phyloP scores from a whole-genome alignment of 73 alveolate genomes.

The Tetrahymena malaccensis region DNA sequence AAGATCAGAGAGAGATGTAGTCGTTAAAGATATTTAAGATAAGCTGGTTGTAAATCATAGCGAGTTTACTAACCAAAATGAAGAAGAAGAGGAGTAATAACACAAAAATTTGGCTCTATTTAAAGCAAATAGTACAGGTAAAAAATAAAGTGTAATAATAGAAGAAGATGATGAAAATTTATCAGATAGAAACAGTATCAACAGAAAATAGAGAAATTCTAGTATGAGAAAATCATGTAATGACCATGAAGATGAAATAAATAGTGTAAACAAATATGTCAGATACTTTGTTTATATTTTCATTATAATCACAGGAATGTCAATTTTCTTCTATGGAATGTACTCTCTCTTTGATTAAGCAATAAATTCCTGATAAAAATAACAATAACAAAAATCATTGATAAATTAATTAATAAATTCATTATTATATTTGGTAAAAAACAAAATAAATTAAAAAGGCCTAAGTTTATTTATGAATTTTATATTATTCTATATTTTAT shows the following conservation, averaged over 20 bases:
- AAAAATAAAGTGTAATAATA: background rate
- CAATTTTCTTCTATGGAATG: background rate
- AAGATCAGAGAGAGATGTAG: background rate
- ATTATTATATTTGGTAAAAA: too few relatives aligned
- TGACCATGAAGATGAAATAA: background rate
- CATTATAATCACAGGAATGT: background rate
- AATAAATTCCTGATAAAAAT: background rate
- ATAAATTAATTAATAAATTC: too few relatives aligned
- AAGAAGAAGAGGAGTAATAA: background rate
- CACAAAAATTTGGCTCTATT: background rate
- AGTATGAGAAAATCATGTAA: background rate
- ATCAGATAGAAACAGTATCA: background rate
- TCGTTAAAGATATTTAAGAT: background rate
- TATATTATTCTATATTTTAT: too few relatives aligned
- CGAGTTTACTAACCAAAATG: background rate
- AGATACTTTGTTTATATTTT: background rate
- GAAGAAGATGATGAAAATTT: background rate
- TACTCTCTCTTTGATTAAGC: background rate
- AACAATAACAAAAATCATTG: background rate
- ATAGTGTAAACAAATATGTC: background rate
- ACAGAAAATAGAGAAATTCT: background rate
- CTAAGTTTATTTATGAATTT: too few relatives aligned
- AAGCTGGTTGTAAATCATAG: background rate
- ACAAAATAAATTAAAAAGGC: too few relatives aligned
- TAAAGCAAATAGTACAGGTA: background rate